These are phyloP conservation scores for Penicillium sp. DNA, from an alignment of 2,329 filamentous ascomycete genomes.

Conservation along the genomic window DNA sequence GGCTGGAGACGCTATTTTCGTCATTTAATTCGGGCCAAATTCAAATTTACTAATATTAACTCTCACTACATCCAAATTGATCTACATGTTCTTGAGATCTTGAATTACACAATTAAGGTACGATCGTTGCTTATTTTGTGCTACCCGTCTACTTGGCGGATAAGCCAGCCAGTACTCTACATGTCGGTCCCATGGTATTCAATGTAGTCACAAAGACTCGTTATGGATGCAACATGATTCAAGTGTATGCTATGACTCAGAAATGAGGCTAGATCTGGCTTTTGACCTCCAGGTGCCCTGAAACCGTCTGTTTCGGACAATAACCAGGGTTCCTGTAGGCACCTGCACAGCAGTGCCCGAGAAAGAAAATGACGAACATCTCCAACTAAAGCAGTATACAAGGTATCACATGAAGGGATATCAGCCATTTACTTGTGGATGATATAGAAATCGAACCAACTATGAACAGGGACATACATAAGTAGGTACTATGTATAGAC, in stretches of 20 bases:
- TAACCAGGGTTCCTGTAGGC: slow-evolving; percentile 9
- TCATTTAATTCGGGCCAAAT: too few species aligned
- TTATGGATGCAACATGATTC: neutral
- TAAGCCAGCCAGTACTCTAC: neutral
- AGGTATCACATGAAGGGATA: neutral
- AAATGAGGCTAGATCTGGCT: slow-evolving; percentile 1
- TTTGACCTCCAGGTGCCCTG: neutral
- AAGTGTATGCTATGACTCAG: slow-evolving; percentile 6
- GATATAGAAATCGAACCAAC: too few species aligned
- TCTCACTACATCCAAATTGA: too few species aligned
- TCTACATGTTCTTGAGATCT: neutral
- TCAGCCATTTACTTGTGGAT: neutral
- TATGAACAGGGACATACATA: too few species aligned
- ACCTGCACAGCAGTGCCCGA: neutral
- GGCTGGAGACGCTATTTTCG: too few species aligned
- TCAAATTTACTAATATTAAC: too few species aligned
- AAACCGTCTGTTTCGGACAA: neutral
- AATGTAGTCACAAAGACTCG: neutral
- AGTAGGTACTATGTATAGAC: too few species aligned
- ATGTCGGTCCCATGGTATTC: neutral
- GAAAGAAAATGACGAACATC: neutral
- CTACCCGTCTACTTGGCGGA: neutral
- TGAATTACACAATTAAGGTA: neutral
- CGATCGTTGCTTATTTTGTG: neutral
- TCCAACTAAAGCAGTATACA: neutral